A percentile compares a stretch with the other conserved stretches of the same genome.
These are phyloP conservation scores for Harringtonia lauricola DNA, from an alignment of 2,329 filamentous ascomycete species.

Conservation along the genomic window DNA sequence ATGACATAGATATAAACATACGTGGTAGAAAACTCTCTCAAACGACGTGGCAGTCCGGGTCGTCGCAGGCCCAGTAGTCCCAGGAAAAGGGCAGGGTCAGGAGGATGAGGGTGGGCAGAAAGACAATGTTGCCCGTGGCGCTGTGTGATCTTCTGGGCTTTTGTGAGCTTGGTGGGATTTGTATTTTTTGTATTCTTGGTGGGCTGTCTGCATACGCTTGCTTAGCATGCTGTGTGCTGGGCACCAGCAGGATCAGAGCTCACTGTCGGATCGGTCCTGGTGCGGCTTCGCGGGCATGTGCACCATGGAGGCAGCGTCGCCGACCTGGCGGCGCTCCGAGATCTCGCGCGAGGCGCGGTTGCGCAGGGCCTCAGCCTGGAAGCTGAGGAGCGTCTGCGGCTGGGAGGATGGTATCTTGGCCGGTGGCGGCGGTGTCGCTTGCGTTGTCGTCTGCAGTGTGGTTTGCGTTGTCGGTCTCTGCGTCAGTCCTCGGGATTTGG, in stretches of 20 bases:
- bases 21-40: not conserved
- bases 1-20: too few species aligned
- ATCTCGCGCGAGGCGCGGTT: constrained; percentile 48
- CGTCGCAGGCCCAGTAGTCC: constrained; percentile 4
- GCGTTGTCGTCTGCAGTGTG: not conserved
- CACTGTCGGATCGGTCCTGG: constrained; percentile 19
- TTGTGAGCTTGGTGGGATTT: not conserved
- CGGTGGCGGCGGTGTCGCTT: not conserved
- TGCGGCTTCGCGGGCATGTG: constrained; percentile 31
- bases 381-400: constrained; percentile 31
- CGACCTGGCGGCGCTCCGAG: constrained; percentile 80
- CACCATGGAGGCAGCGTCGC: constrained; percentile 71
- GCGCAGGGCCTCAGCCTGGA: constrained; percentile 56
- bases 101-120: constrained; percentile 4
- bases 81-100: constrained; percentile 8
- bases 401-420: not conserved
- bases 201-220: not conserved
- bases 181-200: not conserved
- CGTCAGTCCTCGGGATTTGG: constrained; percentile 56
- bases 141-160: not conserved
- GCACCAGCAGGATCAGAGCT: constrained; percentile 19
- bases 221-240: not conserved
- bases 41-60: too few species aligned
- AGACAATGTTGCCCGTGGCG: not conserved
- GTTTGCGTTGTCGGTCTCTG: not conserved